Evolutionary conservation across 768 basidiomycete species (phyloP), one percentile per base, ranked within the genome.

Genomic region (Ramaria sp.): DNA sequence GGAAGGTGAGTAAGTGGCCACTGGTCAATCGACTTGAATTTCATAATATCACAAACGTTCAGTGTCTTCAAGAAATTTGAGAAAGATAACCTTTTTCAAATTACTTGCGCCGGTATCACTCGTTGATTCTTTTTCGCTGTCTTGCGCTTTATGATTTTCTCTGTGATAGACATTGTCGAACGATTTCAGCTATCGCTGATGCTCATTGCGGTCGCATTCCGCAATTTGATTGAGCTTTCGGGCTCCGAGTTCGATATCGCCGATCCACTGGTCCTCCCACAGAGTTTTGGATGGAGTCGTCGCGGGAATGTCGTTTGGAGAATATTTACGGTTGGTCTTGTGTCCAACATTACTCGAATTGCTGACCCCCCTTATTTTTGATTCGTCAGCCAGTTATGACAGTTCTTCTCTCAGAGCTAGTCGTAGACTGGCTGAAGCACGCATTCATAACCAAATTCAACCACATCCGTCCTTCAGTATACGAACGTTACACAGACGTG

Each of bases 361-460:
- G 32, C 9, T 20, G 52, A 51, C n/a, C 37, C 52, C 24, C 18
- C 37, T n/a, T n/a, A n/a, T n/a, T n/a, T 54, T 48, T 41, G 34
- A 13, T 28, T 51, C 27, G 34, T 16, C 62, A 96, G 93, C 96
- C 96, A 20, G 92, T 95, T 1, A 60, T 97, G 48, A 87, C 88
- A 1, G 96, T 99, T 3, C 75, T 98, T 67, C 63, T 82, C 3
- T 95, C 92, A 1, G 96, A 99, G 67, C 87, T 90, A 78, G 67
- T 88, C 12, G 96, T 99, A 10, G 96, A 99, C 66, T 99, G 95
- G 95, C 75, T 98, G 49, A 99, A 99, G 66, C 96, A 99, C 63
- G 95, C 94, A 9, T 99, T 98, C 70, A 98, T 99, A 62, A 95
- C 94, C 49, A 99, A 99, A 67, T 98, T 98, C 73, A 99, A 99